A percentile compares a stretch with the other conserved stretches of the same genome.
phyloP scores from a whole-genome alignment of 768 basidiomycete species.

The Russula sp. region DNA sequence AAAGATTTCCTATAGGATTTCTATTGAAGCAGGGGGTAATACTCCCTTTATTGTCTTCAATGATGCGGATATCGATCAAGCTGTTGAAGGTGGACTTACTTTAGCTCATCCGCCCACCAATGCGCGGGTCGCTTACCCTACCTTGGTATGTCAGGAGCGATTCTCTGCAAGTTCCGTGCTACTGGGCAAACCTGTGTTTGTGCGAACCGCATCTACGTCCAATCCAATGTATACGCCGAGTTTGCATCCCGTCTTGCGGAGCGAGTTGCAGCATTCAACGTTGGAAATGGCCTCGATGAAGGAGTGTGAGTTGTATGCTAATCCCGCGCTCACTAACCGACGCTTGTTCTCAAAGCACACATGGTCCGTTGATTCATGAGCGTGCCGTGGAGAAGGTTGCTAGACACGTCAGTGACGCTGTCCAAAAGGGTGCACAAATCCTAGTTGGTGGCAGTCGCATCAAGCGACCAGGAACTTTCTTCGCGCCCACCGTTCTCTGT shows the following conservation, averaged over 20 bases:
- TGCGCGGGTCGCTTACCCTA: neutral
- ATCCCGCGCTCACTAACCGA: neutral
- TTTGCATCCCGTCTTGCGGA: constrained; percentile 85
- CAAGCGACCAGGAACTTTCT: constrained; percentile 58
- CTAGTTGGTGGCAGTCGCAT: constrained; percentile 80
- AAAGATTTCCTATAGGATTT: constrained; percentile 35
- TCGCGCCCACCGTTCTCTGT: constrained; percentile 79
- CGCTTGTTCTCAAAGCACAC: constrained; percentile 48
- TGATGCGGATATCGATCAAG: constrained; percentile 88
- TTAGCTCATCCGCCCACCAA: constrained; percentile 10
- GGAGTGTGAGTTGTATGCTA: constrained; percentile 46
- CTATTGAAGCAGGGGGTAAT: constrained; percentile 90
- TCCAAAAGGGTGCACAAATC: constrained; percentile 76
- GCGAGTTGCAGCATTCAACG: constrained; percentile 72
- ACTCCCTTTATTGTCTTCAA: constrained; percentile 96
- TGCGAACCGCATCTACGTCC: constrained; percentile 90
- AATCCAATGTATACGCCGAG: constrained; percentile 84
- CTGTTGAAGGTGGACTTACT: constrained; percentile 61
- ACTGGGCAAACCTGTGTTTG: constrained; percentile 84
- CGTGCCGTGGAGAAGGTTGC: constrained; percentile 82
- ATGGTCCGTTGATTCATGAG: constrained; percentile 89
- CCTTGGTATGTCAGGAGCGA: constrained; percentile 41
- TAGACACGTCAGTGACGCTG: constrained; percentile 82
- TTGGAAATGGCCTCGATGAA: constrained; percentile 81
- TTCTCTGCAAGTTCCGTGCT: constrained; percentile 71